Evolutionary conservation across 1,284 basidiomycete species (phyloP).

Genomic region (Irpex rosettiformis): DNA sequence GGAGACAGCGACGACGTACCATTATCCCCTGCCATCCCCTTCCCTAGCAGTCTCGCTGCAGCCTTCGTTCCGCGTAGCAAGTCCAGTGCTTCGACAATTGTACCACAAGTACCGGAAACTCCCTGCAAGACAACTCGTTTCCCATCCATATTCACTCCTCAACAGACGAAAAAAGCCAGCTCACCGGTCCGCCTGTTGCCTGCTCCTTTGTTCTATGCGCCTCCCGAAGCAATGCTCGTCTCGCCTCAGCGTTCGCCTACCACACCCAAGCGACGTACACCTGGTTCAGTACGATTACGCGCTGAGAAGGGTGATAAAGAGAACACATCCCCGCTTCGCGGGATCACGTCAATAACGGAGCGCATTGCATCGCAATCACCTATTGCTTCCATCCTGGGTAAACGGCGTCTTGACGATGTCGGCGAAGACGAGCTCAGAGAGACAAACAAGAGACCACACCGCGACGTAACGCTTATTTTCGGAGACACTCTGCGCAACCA

Average conservation of each 20-base stretch:
- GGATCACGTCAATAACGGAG: constrained; percentile 31
- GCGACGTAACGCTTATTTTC: constrained; percentile 12
- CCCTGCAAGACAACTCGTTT: constrained; percentile 20
- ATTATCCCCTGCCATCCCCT: constrained; percentile 13
- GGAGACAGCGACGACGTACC: constrained; percentile 6
- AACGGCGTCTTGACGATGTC: constrained; percentile 33
- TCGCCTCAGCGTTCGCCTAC: constrained; percentile 23
- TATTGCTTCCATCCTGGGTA: constrained; percentile 34
- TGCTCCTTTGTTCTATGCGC: constrained; percentile 15
- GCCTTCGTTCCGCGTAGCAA: constrained; percentile 6
- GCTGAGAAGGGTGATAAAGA: constrained; percentile 38
- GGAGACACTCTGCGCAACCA: not conserved
- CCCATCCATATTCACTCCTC: constrained; percentile 26
- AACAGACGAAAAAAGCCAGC: constrained; percentile 30
- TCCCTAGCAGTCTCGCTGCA: constrained; percentile 19
- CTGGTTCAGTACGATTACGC: constrained; percentile 15
- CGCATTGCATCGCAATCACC: constrained; percentile 29
- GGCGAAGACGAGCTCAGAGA: constrained; percentile 29
- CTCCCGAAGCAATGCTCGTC: constrained; percentile 13
- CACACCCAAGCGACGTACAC: constrained; percentile 14
- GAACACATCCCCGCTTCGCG: constrained; percentile 36
- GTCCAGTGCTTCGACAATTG: not conserved
- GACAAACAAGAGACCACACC: constrained; percentile 28
- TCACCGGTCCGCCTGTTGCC: constrained; percentile 13
- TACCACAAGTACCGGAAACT: not conserved